phyloP scores from a whole-genome alignment of 331 rosid species.

The Telfairia occidentalis region DNA sequence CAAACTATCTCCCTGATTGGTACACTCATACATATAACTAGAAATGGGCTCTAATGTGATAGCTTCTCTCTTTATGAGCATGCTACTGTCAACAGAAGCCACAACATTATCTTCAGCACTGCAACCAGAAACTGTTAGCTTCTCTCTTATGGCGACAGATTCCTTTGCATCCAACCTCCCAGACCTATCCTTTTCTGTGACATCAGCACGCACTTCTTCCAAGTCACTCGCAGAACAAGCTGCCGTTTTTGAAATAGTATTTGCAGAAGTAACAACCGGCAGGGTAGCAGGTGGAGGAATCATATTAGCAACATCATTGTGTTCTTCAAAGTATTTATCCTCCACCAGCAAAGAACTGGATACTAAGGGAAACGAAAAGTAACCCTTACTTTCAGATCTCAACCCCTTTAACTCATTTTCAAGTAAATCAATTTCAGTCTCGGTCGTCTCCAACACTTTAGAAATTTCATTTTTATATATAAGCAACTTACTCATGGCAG shows the following conservation, averaged over 20 bases:
- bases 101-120: neutral
- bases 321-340: conserved; percentile 31
- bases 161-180: conserved; percentile 62
- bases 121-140: neutral
- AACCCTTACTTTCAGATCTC: conserved; percentile 33
- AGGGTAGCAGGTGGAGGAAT: conserved; percentile 30
- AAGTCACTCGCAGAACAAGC: conserved; percentile 24
- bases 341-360: conserved; percentile 32
- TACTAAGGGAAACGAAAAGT: conserved; percentile 29
- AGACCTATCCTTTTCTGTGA: conserved; percentile 59
- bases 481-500: conserved; percentile 58
- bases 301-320: conserved; percentile 25
- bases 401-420: conserved; percentile 64
- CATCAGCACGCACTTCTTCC: conserved; percentile 24
- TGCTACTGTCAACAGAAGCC: neutral
- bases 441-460: conserved; percentile 77
- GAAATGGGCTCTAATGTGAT: conserved; percentile 12
- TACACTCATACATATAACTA: conserved; percentile 9
- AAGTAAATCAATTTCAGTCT: conserved; percentile 83
- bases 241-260: conserved; percentile 22
- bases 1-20: conserved; percentile 18
- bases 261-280: conserved; percentile 32
- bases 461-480: conserved; percentile 78
- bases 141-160: conserved; percentile 34
- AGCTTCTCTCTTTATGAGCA: conserved; percentile 17